Evolutionary conservation across 352 stramenopile species (phyloP).

Genomic region (Peronospora destructor): DNA sequence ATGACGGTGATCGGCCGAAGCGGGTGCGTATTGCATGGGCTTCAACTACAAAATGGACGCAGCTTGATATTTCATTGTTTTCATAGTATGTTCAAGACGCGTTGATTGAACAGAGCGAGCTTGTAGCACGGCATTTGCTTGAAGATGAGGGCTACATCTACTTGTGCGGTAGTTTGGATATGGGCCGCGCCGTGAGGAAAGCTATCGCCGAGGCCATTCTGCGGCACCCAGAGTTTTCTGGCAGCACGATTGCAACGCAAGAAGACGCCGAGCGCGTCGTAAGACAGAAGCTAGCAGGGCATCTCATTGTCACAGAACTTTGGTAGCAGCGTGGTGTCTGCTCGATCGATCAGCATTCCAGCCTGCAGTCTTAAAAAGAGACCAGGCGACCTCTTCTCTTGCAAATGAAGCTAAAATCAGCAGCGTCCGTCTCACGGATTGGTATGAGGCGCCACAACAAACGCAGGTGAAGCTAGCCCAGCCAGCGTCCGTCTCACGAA

Average conservation of each 20-base stretch:
- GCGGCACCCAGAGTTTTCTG: constrained; percentile 33
- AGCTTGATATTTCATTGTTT: constrained; percentile 5
- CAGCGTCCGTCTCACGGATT: constrained; percentile 13
- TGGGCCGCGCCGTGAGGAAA: constrained; percentile 72
- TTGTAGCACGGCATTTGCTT: constrained; percentile 54
- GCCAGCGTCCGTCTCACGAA: constrained; percentile 13
- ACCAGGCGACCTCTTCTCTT: constrained; percentile 10
- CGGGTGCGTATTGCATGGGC: constrained; percentile 29
- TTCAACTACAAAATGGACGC: neutral
- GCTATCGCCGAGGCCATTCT: constrained; percentile 44
- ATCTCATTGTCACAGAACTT: constrained; percentile 63
- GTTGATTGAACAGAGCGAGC: constrained; percentile 43
- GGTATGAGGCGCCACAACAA: neutral
- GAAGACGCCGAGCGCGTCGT: constrained; percentile 42
- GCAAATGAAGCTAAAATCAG: constrained; percentile 7
- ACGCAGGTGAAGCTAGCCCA: constrained; percentile 8
- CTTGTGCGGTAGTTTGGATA: constrained; percentile 70
- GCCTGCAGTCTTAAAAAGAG: constrained; percentile 3
- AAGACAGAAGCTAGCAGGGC: constrained; percentile 31
- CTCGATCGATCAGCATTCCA: constrained; percentile 14
- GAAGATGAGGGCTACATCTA: constrained; percentile 55
- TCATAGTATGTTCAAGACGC: constrained; percentile 68
- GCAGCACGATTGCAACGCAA: constrained; percentile 22
- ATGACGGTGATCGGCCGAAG: constrained; percentile 24
- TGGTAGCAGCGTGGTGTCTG: constrained; percentile 34